Percentiles rank a stretch among this genome's conserved stretches.
Conservation (phyloP, 345 rosid genomes). For the Salix arbutifolia region DNA sequence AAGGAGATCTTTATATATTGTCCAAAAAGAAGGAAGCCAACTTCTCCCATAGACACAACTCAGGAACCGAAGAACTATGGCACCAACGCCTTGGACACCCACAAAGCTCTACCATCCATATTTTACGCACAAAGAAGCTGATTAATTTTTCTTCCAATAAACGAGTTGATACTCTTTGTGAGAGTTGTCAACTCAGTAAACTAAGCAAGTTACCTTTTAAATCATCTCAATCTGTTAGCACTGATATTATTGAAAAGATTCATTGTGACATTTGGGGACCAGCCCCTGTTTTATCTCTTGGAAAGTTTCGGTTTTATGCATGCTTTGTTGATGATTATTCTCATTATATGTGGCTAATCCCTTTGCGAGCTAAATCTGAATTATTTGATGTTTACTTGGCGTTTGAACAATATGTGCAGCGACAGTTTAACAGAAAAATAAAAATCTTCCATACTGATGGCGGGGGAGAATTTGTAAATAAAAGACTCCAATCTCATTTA, state of each 20-base stretch:
- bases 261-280: slow-evolving; percentile 15
- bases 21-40: too few relatives aligned
- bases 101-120: neutral
- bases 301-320: too few relatives aligned
- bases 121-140: slow-evolving; percentile 5
- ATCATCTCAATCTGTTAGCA: neutral
- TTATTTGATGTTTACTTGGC: neutral
- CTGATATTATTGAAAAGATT: neutral
- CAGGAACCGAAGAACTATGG: too few relatives aligned
- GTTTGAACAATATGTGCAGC: slow-evolving; percentile 4
- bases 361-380: neutral
- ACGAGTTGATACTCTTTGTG: slow-evolving; percentile 3
- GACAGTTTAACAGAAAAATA: slow-evolving; percentile 5
- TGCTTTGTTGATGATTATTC: slow-evolving; percentile 1
- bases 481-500: neutral
- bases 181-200: slow-evolving; percentile 16
- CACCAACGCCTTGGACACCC: neutral
- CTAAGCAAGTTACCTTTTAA: neutral
- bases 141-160: neutral
- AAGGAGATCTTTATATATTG: too few relatives aligned
- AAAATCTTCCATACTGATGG: slow-evolving; percentile 2
- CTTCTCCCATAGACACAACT: too few relatives aligned
- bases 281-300: slow-evolving; percentile 6
- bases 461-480: neutral
- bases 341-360: slow-evolving; percentile 6